phyloP scores from a whole-genome alignment of 257 asterid genomes.

The Solanum sitiens region DNA sequence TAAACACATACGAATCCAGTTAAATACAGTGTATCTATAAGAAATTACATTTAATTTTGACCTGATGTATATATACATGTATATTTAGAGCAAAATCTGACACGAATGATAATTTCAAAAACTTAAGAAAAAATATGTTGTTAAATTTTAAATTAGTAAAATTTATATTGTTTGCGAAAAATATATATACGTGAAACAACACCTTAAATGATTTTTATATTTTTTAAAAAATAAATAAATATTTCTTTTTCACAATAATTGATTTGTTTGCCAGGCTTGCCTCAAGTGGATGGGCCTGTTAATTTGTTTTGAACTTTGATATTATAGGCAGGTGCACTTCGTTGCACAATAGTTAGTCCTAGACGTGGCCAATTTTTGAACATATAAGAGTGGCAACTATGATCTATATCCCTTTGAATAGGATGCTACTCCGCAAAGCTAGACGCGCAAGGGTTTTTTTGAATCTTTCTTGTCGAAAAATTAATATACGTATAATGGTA shows the following conservation, averaged over 20 bases:
- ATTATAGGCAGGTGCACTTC: background rate
- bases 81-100: background rate
- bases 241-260: background rate
- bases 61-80: no score
- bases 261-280: constrained; percentile 1
- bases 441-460: background rate
- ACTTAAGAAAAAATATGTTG: background rate
- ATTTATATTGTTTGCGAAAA: no score
- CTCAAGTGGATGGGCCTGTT: constrained; percentile 1
- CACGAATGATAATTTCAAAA: background rate
- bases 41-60: no score
- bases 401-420: background rate
- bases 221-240: background rate
- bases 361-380: background rate
- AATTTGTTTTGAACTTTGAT: background rate
- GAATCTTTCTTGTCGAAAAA: no score
- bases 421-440: background rate
- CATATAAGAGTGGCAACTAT: background rate
- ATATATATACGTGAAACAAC: background rate
- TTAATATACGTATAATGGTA: background rate
- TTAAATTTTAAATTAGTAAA: no score
- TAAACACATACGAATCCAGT: background rate
- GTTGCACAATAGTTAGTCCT: background rate
- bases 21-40: no score
- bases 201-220: background rate